Conservation (phyloP, 2,329 filamentous ascomycete genomes). For the Fusarium anthophilum region DNA sequence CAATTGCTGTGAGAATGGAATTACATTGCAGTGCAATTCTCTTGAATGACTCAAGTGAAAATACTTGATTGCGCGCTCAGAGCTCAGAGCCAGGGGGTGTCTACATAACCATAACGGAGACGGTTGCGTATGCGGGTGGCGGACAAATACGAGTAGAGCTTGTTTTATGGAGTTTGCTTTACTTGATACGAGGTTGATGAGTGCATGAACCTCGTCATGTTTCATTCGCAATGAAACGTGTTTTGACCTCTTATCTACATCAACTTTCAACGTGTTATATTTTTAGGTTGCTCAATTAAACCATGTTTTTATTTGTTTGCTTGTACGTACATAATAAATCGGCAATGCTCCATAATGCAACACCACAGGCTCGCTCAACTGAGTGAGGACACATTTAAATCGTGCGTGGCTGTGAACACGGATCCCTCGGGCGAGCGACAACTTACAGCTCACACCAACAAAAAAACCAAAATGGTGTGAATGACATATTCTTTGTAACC, state of each 20-base stretch:
- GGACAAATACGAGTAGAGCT: constrained; percentile 19
- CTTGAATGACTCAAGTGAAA: constrained; percentile 2
- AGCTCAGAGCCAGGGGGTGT: neutral
- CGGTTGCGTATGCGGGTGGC: constrained; percentile 33
- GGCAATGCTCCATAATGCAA: neutral
- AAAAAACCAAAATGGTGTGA: constrained; percentile 8
- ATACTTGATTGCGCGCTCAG: constrained; percentile 6
- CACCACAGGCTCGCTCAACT: neutral
- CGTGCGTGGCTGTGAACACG: constrained; percentile 17
- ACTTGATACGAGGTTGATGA: constrained; percentile 28
- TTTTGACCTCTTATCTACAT: neutral
- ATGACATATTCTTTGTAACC: neutral
- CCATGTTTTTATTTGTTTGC: neutral
- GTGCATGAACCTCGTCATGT: constrained; percentile 20
- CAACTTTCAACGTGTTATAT: neutral
- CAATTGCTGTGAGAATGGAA: neutral
- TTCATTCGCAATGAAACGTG: constrained; percentile 32
- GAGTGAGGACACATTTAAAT: neutral
- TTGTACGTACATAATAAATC: no score
- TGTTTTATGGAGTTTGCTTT: constrained; percentile 25
- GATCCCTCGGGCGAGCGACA: constrained; percentile 13
- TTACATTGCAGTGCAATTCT: neutral
- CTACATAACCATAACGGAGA: constrained; percentile 22
- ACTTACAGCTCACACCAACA: neutral
- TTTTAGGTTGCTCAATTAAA: constrained; percentile 5